Percentiles rank a stretch among this genome's conserved stretches.
These are phyloP conservation scores for Sporothrix euskadiensis DNA, from an alignment of 2,329 filamentous ascomycete genomes.

Conservation along the genomic window DNA sequence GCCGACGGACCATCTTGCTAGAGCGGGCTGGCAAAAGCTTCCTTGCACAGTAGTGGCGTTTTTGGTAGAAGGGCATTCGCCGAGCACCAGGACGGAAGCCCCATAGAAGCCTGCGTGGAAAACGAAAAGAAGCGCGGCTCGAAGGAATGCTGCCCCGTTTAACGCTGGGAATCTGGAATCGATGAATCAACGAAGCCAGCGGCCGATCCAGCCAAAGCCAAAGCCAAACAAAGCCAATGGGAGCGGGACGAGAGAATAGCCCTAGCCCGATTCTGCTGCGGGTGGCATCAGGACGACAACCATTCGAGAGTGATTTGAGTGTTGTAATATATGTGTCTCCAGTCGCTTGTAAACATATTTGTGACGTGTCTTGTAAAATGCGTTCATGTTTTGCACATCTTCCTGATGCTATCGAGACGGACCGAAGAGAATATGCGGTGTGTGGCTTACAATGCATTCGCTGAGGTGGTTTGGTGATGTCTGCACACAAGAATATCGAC, in stretches of 20 bases:
- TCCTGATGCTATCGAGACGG: background rate
- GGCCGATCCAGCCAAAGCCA: conserved; percentile 10
- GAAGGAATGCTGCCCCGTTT: conserved; percentile 13
- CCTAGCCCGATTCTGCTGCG: conserved; percentile 1
- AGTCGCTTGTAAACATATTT: background rate
- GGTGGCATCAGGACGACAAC: conserved; percentile 10
- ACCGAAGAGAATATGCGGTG: conserved; percentile 8
- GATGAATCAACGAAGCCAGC: conserved; percentile 15
- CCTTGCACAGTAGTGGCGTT: conserved; percentile 9
- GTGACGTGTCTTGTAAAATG: background rate
- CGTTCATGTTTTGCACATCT: background rate
- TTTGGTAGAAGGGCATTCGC: conserved; percentile 4
- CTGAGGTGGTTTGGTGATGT: background rate
- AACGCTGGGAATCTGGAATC: background rate
- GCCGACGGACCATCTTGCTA: conserved; percentile 2
- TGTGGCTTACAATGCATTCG: background rate
- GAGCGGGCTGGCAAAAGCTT: conserved; percentile 16
- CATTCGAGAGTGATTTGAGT: background rate
- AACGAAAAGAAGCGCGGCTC: conserved; percentile 13
- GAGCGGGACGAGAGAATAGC: background rate
- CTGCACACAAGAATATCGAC: no score
- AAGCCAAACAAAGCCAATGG: conserved; percentile 23
- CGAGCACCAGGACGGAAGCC: conserved; percentile 31
- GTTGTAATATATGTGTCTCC: background rate
- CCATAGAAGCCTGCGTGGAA: conserved; percentile 36